Conservation (phyloP, 225 moss, liverwort and hornwort species). For the Sphagnum tenellum region DNA sequence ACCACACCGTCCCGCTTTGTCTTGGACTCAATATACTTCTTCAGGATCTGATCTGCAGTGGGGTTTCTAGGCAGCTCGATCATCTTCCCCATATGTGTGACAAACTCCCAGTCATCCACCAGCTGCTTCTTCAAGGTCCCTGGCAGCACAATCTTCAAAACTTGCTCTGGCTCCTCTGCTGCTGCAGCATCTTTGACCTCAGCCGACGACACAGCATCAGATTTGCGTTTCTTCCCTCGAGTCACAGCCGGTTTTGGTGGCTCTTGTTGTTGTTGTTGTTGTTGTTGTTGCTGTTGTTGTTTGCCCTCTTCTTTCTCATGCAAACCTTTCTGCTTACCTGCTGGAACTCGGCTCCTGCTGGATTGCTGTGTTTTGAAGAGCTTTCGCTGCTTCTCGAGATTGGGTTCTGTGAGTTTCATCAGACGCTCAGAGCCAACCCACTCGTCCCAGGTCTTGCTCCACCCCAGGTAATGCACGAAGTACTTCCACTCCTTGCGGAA, state of each 20-base stretch:
- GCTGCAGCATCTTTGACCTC: constrained; percentile 50
- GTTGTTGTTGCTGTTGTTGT: constrained; percentile 8
- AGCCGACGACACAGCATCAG: constrained; percentile 18
- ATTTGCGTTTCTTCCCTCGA: constrained; percentile 79
- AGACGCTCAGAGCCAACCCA: constrained; percentile 86
- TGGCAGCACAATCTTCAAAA: constrained; percentile 69
- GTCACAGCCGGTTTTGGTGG: constrained; percentile 16
- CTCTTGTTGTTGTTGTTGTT: no score
- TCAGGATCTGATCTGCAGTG: constrained; percentile 78
- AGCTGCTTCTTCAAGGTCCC: constrained; percentile 84
- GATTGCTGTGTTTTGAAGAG: constrained; percentile 75
- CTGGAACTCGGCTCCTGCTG: constrained; percentile 68
- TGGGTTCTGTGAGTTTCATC: constrained; percentile 79
- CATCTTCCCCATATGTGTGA: constrained; percentile 63
- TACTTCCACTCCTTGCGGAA: constrained; percentile 89
- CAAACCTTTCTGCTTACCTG: constrained; percentile 67
- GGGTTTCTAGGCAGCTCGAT: constrained; percentile 82
- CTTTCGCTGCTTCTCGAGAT: constrained; percentile 70
- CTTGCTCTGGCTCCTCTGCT: constrained; percentile 57
- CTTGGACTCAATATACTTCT: constrained; percentile 77
- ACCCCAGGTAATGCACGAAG: constrained; percentile 90
- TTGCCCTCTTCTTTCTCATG: constrained; percentile 40
- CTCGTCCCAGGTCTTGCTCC: constrained; percentile 99
- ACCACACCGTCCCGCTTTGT: constrained; percentile 67
- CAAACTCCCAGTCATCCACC: constrained; percentile 91